A percentile compares a stretch with the other conserved stretches of the same genome.
Conservation (phyloP, 148 eudicot genomes). For the Salicornia ramosissima region DNA sequence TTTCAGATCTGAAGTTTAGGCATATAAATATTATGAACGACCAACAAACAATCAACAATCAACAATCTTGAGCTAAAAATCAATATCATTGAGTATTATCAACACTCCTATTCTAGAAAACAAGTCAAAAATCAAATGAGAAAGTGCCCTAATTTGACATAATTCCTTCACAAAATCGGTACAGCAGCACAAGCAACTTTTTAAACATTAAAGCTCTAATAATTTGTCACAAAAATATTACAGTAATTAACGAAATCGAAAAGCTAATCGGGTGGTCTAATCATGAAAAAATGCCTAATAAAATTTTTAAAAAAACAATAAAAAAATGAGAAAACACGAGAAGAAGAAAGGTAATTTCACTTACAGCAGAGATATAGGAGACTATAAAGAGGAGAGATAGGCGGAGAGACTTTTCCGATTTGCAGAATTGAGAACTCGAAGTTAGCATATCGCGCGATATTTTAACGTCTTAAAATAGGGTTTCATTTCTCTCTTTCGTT, state of each 20-base stretch:
- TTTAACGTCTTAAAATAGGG: conserved; percentile 10
- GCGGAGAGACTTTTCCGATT: conserved; percentile 3
- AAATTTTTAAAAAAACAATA: background rate
- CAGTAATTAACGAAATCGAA: too few relatives aligned
- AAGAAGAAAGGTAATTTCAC: conserved; percentile 1
- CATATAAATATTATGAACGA: too few relatives aligned
- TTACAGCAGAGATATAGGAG: conserved; percentile 29
- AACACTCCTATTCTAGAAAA: too few relatives aligned
- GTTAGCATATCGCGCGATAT: conserved; percentile 27
- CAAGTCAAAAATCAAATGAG: background rate
- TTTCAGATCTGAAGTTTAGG: too few relatives aligned
- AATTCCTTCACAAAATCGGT: background rate
- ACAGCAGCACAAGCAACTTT: background rate
- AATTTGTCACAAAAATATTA: too few relatives aligned
- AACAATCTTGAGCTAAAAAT: too few relatives aligned
- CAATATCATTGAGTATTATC: too few relatives aligned
- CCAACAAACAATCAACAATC: too few relatives aligned
- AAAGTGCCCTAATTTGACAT: background rate
- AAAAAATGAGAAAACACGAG: conserved; percentile 1
- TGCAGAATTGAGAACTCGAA: background rate
- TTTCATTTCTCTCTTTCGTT: background rate
- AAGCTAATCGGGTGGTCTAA: too few relatives aligned
- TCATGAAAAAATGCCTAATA: too few relatives aligned
- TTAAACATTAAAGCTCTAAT: too few relatives aligned
- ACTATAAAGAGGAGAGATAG: conserved; percentile 10